A percentile compares a stretch with the other conserved stretches of the same genome.
Conservation (phyloP, 768 basidiomycete species). For the Suillus americanus region DNA sequence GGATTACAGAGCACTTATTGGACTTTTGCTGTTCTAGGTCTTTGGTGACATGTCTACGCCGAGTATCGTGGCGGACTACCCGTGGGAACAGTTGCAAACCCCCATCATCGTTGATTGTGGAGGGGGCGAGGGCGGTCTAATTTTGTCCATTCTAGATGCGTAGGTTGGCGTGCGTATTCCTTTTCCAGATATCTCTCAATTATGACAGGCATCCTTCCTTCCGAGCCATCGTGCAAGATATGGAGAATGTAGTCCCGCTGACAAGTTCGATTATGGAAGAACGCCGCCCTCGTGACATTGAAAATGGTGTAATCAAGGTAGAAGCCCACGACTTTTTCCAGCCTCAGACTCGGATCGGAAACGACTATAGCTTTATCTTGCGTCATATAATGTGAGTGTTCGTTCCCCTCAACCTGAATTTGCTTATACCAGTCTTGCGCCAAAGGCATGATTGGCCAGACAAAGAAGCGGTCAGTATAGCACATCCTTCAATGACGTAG, state of each 20-base stretch:
- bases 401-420: not conserved
- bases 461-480: conserved; percentile 1
- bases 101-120: conserved; percentile 42
- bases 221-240: conserved; percentile 37
- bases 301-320: conserved; percentile 33
- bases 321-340: conserved; percentile 41
- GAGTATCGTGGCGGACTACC: conserved; percentile 39
- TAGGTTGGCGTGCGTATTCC: conserved; percentile 15
- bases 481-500: not conserved
- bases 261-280: conserved; percentile 18
- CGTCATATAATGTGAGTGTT: conserved; percentile 6
- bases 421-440: not conserved
- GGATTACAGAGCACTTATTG: not conserved
- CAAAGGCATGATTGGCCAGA: conserved; percentile 19
- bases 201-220: conserved; percentile 3
- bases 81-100: conserved; percentile 34
- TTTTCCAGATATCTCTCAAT: not conserved
- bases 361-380: conserved; percentile 6
- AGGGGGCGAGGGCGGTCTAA: conserved; percentile 40
- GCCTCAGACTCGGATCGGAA: conserved; percentile 26
- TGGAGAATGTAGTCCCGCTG: conserved; percentile 25
- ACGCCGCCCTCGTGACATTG: conserved; percentile 34
- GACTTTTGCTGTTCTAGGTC: not conserved
- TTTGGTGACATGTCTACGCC: conserved; percentile 24
- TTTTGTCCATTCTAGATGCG: conserved; percentile 39